A percentile compares a stretch with the other conserved stretches of the same genome.
These are phyloP conservation scores for Serpula lacrymans DNA, from an alignment of 768 basidiomycete species.

Conservation along the genomic window DNA sequence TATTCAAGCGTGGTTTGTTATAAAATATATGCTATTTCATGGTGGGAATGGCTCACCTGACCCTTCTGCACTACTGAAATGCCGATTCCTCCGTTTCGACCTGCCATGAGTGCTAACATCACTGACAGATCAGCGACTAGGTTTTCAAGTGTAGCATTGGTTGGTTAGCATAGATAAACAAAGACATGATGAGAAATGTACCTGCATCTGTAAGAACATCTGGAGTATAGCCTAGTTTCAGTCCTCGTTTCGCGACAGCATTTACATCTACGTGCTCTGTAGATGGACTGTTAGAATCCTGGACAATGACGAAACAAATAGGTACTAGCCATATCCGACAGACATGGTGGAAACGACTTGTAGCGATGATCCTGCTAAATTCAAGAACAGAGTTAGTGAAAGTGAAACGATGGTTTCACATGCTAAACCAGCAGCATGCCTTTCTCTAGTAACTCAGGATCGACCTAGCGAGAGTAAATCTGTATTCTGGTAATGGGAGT, in stretches of 20 bases:
- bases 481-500: conserved; percentile 11
- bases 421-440: conserved; percentile 25
- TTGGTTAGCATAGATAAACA: not conserved
- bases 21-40: not conserved
- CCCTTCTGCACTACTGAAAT: conserved; percentile 66
- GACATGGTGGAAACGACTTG: conserved; percentile 92
- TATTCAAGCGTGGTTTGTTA: no score
- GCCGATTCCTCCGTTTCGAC: conserved; percentile 70
- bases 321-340: conserved; percentile 71
- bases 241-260: conserved; percentile 53
- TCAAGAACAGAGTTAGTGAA: not conserved
- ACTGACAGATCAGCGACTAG: conserved; percentile 88
- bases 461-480: conserved; percentile 43
- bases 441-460: conserved; percentile 54
- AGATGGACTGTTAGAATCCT: not conserved
- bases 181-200: conserved; percentile 20
- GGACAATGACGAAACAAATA: not conserved
- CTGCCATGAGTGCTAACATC: conserved; percentile 93
- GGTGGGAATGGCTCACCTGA: conserved; percentile 41
- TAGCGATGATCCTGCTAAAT: conserved; percentile 66
- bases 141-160: not conserved
- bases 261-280: conserved; percentile 81
- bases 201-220: conserved; percentile 93
- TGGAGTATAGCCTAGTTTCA: conserved; percentile 88
- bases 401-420: not conserved